Percentiles rank a stretch among this genome's conserved stretches.
These are phyloP conservation scores for Microcyclosporella mali DNA, from an alignment of 2,329 filamentous ascomycete species.

Conservation along the genomic window DNA sequence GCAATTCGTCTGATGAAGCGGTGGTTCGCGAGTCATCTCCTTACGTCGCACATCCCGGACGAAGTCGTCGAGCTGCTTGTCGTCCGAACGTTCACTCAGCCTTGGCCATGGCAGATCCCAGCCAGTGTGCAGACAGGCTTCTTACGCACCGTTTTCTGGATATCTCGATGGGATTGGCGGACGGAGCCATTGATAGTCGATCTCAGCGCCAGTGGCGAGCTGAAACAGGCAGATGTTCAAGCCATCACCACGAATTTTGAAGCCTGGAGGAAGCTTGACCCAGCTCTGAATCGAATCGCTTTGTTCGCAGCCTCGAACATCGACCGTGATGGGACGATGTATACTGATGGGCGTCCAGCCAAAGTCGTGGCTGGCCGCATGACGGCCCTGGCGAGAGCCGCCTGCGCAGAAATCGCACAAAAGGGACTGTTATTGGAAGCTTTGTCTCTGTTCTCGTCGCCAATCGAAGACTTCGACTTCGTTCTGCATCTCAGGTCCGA, in stretches of 20 bases:
- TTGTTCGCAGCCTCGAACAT: constrained; percentile 76
- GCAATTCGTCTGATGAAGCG: constrained; percentile 79
- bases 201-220: constrained; percentile 39
- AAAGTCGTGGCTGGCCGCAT: constrained; percentile 81
- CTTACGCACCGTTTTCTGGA: constrained; percentile 68
- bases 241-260: constrained; percentile 65
- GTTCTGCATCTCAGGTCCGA: constrained; percentile 62
- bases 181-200: constrained; percentile 76
- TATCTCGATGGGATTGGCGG: constrained; percentile 90
- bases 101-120: constrained; percentile 73
- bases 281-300: constrained; percentile 74
- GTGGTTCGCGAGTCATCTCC: constrained; percentile 82
- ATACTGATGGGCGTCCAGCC: constrained; percentile 67
- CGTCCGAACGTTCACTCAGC: constrained; percentile 69
- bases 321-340: constrained; percentile 71
- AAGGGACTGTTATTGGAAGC: constrained; percentile 36
- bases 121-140: constrained; percentile 75
- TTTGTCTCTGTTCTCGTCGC: constrained; percentile 63
- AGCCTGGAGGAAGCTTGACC: constrained; percentile 82
- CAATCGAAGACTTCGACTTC: constrained; percentile 75
- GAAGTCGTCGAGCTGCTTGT: constrained; percentile 82
- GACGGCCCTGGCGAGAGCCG: constrained; percentile 72
- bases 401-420: constrained; percentile 50
- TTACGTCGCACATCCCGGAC: constrained; percentile 66
- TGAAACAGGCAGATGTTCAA: constrained; percentile 56